Evolutionary conservation across 1,284 basidiomycete genomes (phyloP).

Genomic region (Rhodotorula sp.): DNA sequence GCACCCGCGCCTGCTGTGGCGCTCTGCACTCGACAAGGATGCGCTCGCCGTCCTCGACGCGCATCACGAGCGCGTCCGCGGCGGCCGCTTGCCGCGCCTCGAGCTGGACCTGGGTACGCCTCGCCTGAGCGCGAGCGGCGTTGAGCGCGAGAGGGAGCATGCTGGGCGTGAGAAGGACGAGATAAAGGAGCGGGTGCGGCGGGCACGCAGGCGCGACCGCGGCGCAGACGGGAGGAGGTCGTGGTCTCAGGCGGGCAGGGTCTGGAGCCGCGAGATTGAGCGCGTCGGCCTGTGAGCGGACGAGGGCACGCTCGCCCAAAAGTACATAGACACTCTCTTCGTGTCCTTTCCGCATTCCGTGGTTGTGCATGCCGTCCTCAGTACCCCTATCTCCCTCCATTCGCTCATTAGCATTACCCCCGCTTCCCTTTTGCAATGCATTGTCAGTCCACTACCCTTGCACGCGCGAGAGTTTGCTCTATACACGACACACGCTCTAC

Average conservation of each 20-base stretch:
- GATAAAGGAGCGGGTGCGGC: slow-evolving; percentile 14
- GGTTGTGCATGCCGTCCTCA: neutral
- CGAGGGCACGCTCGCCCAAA: neutral
- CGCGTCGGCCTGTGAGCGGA: slow-evolving; percentile 23
- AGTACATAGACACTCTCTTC: neutral
- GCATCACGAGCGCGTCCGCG: slow-evolving; percentile 29
- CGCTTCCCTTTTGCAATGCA: neutral
- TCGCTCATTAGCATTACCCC: neutral
- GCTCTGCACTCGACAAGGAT: slow-evolving; percentile 17
- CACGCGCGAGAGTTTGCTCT: too few species aligned
- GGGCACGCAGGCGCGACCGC: slow-evolving; percentile 1
- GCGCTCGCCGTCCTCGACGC: slow-evolving; percentile 28
- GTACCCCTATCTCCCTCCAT: neutral
- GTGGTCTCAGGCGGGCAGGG: slow-evolving; percentile 28
- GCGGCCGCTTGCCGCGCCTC: slow-evolving; percentile 29
- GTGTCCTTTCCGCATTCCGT: neutral
- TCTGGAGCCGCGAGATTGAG: slow-evolving; percentile 36
- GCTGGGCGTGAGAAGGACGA: slow-evolving; percentile 11
- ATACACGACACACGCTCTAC: neutral
- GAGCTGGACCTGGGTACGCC: neutral
- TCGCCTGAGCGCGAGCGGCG: neutral
- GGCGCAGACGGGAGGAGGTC: slow-evolving; percentile 2
- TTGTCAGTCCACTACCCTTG: neutral
- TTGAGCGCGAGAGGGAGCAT: slow-evolving; percentile 22
- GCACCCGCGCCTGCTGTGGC: slow-evolving; percentile 36